Evolutionary conservation across 768 basidiomycete species (phyloP).

Genomic region (Lentinula aciculospora): DNA sequence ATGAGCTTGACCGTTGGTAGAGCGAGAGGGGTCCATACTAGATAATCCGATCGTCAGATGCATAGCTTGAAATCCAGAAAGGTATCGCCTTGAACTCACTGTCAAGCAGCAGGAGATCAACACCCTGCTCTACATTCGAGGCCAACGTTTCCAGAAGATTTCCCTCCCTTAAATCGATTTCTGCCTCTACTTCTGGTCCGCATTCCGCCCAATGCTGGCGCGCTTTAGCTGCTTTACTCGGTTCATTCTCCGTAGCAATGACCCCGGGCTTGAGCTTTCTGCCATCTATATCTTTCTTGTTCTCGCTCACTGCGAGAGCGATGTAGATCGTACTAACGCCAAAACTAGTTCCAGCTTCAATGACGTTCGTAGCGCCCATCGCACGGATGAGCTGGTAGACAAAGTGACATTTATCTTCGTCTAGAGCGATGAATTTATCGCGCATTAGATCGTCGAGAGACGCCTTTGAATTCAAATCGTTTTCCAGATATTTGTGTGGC

Average conservation of each 20-base stretch:
- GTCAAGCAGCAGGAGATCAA: constrained; percentile 9
- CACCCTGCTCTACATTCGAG: background rate
- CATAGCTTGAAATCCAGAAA: background rate
- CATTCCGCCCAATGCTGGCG: constrained; percentile 1
- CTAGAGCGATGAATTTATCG: constrained; percentile 9
- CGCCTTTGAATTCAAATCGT: background rate
- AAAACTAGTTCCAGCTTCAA: constrained; percentile 9
- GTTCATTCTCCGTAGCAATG: constrained; percentile 9
- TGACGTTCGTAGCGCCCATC: constrained; percentile 7
- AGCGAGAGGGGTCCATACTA: constrained; percentile 8
- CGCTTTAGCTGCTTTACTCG: constrained; percentile 3
- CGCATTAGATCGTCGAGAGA: background rate
- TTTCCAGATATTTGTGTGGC: background rate
- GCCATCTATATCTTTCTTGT: background rate
- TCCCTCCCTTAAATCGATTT: constrained; percentile 4
- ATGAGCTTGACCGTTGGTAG: constrained; percentile 8
- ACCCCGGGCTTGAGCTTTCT: constrained; percentile 2
- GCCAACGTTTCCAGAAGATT: constrained; percentile 3
- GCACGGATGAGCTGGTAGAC: constrained; percentile 8
- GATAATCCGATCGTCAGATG: background rate
- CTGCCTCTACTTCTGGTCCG: background rate
- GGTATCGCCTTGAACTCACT: background rate
- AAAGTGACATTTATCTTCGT: constrained; percentile 9
- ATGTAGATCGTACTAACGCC: constrained; percentile 8
- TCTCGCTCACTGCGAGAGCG: constrained; percentile 5